A percentile compares a stretch with the other conserved stretches of the same genome.
phyloP scores from a whole-genome alignment of 2,329 filamentous ascomycete species.

The Colletotrichum salicis region DNA sequence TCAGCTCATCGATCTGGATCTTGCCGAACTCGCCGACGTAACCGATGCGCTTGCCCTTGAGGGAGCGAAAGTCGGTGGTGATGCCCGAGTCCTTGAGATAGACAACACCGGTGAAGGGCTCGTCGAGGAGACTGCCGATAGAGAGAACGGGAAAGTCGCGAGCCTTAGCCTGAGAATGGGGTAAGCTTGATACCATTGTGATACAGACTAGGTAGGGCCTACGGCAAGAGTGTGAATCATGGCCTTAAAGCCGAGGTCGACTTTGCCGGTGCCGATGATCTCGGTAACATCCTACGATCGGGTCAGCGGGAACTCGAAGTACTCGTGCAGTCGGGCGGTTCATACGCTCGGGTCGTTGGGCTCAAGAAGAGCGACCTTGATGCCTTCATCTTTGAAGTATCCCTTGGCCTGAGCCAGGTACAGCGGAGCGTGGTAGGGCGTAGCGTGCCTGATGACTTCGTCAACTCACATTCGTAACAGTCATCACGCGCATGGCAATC shows the following conservation, averaged over 20 bases:
- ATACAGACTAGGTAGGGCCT: constrained; percentile 39
- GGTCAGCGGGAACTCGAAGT: not conserved
- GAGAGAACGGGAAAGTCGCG: constrained; percentile 78
- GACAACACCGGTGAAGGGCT: constrained; percentile 82
- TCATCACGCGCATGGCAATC: constrained; percentile 21
- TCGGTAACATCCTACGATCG: constrained; percentile 76
- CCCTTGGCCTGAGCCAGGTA: constrained; percentile 82
- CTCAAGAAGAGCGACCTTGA: constrained; percentile 81
- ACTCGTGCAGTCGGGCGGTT: not conserved
- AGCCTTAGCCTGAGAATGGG: constrained; percentile 71
- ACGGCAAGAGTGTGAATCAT: constrained; percentile 86
- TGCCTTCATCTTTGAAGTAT: constrained; percentile 78
- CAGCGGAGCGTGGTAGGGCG: constrained; percentile 81
- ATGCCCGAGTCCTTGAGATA: constrained; percentile 81
- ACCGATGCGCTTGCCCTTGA: constrained; percentile 81
- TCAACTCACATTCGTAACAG: constrained; percentile 22
- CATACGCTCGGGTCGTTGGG: constrained; percentile 78
- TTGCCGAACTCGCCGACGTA: constrained; percentile 86
- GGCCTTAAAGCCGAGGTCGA: constrained; percentile 83
- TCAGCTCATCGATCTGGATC: constrained; percentile 86
- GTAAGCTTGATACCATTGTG: not conserved
- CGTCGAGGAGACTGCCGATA: constrained; percentile 79
- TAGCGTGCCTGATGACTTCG: constrained; percentile 72
- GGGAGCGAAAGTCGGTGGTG: constrained; percentile 77
- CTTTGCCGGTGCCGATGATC: constrained; percentile 80